Evolutionary conservation across 2,329 filamentous ascomycete genomes (phyloP).

Genomic region (Cordyceps javanica): DNA sequence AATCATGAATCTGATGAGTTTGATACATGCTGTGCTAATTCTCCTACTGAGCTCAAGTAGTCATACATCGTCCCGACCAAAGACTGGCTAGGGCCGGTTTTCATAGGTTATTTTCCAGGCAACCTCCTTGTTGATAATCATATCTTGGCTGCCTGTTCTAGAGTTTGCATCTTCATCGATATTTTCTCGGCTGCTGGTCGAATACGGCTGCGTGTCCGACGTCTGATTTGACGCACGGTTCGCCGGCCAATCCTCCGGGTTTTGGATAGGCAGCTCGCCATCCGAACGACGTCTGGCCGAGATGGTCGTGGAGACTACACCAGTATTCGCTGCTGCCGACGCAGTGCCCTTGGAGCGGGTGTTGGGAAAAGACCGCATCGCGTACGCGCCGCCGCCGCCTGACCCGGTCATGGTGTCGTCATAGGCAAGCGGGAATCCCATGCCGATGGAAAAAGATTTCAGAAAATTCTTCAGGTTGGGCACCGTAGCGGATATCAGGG

Average conservation of each 20-base stretch:
- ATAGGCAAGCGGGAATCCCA: conserved; percentile 13
- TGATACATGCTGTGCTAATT: neutral
- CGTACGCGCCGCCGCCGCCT: conserved; percentile 11
- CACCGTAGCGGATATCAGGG: conserved; percentile 19
- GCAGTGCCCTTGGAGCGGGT: conserved; percentile 6
- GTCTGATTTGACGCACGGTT: neutral
- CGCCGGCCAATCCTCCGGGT: neutral
- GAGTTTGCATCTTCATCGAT: conserved; percentile 9
- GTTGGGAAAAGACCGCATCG: conserved; percentile 9
- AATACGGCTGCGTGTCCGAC: neutral
- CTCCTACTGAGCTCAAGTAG: neutral
- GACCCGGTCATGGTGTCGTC: conserved; percentile 12
- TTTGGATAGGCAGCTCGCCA: neutral
- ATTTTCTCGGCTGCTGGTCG: conserved; percentile 1
- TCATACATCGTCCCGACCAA: neutral
- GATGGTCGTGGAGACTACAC: neutral
- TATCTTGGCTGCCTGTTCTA: conserved; percentile 15
- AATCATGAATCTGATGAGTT: neutral
- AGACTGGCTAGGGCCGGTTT: neutral
- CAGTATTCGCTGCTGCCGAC: neutral
- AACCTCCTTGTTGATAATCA: conserved; percentile 18
- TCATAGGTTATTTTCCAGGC: conserved; percentile 15
- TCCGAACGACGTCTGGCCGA: neutral
- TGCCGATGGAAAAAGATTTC: conserved; percentile 16
- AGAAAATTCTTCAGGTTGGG: conserved; percentile 20